These are phyloP conservation scores for Diplosphaera chodatii DNA, from an alignment of 139 green algal genomes.

Conservation along the genomic window DNA sequence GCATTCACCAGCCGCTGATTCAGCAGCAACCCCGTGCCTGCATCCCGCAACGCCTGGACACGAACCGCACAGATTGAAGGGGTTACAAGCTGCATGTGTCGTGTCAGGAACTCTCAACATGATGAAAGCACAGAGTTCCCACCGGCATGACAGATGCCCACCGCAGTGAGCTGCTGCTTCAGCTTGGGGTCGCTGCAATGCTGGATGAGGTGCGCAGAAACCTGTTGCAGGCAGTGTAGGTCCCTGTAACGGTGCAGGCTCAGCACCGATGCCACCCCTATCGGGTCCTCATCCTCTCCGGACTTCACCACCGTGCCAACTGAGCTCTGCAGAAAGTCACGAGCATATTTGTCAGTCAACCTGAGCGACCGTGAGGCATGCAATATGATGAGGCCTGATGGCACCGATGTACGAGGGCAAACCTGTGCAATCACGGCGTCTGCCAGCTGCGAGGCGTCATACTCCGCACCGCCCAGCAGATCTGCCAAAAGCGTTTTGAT, in stretches of 20 bases:
- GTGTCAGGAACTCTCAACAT: too few relatives aligned
- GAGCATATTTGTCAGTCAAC: too few relatives aligned
- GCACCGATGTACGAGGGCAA: not conserved
- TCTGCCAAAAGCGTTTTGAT: slow-evolving; percentile 67
- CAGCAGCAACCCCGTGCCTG: slow-evolving; percentile 63
- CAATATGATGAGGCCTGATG: too few relatives aligned
- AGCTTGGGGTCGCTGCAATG: slow-evolving; percentile 20
- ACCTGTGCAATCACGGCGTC: slow-evolving; percentile 72
- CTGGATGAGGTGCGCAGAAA: slow-evolving; percentile 48
- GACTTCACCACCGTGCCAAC: slow-evolving; percentile 87
- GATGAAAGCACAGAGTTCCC: too few relatives aligned
- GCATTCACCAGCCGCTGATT: slow-evolving; percentile 87
- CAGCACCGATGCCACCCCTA: slow-evolving; percentile 71
- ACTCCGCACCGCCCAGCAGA: slow-evolving; percentile 73
- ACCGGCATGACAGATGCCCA: not conserved
- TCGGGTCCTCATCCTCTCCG: slow-evolving; percentile 68
- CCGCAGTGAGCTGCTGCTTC: slow-evolving; percentile 23
- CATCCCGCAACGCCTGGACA: slow-evolving; percentile 43
- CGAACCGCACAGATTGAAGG: too few relatives aligned
- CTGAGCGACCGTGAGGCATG: too few relatives aligned
- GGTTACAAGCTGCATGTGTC: too few relatives aligned
- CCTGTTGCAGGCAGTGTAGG: slow-evolving; percentile 41
- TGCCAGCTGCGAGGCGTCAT: slow-evolving; percentile 55
- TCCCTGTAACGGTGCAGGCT: slow-evolving; percentile 37
- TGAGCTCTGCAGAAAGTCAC: slow-evolving; percentile 46